Conservation (phyloP, 148 eudicot species). For the Oxyria digyna region DNA sequence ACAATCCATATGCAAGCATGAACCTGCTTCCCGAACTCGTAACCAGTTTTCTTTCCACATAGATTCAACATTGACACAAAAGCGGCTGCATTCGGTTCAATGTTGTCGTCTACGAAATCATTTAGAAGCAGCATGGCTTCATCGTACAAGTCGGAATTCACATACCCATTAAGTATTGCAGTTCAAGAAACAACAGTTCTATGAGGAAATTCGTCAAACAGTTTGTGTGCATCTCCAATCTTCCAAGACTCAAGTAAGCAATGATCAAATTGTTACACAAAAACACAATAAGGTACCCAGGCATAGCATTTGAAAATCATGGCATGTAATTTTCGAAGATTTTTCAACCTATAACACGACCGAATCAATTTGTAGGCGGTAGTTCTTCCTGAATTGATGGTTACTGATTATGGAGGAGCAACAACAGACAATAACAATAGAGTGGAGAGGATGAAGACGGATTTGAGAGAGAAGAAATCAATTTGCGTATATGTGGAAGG, state of each 20-base stretch:
- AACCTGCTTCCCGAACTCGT: conserved; percentile 52
- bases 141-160: conserved; percentile 35
- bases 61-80: conserved; percentile 57
- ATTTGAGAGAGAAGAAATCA: no score
- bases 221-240: conserved; percentile 43
- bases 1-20: conserved; percentile 65
- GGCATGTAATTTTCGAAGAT: conserved; percentile 34
- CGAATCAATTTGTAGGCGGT: no score
- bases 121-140: conserved; percentile 36
- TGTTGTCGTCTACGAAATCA: conserved; percentile 29
- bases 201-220: conserved; percentile 58
- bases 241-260: conserved; percentile 30
- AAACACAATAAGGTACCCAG: conserved; percentile 11
- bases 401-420: no score
- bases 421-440: no score
- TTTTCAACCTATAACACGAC: conserved; percentile 24
- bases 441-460: no score
- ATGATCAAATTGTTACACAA: conserved; percentile 52
- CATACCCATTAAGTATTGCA: conserved; percentile 64
- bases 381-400: no score
- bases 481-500: no score
- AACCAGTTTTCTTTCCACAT: conserved; percentile 43
- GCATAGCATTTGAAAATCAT: conserved; percentile 27
- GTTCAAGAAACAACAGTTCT: conserved; percentile 79
- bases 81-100: conserved; percentile 40